Evolutionary conservation across 2,329 filamentous ascomycete genomes (phyloP).

Genomic region (Penicillium aurantiogriseum): DNA sequence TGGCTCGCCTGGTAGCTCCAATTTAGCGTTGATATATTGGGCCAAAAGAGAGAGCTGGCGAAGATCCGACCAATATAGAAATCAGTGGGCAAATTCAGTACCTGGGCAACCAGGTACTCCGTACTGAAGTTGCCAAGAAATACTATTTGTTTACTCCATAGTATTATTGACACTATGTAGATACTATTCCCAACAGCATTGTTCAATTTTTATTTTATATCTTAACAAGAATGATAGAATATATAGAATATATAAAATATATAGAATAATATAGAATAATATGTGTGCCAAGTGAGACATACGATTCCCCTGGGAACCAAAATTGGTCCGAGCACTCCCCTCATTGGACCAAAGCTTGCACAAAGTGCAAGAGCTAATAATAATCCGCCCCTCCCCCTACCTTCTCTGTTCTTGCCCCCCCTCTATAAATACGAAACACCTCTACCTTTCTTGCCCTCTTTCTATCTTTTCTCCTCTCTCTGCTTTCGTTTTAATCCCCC

Average conservation of each 20-base stretch:
- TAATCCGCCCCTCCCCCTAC: slow-evolving; percentile 19
- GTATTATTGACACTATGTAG: not conserved
- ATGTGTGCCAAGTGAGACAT: slow-evolving; percentile 17
- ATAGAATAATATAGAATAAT: not conserved
- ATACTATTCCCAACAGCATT: not conserved
- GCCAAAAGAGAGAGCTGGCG: not conserved
- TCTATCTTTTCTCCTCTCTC: not conserved
- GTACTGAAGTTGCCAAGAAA: not conserved
- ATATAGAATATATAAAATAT: not conserved
- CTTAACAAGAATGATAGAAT: not conserved
- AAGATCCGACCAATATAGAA: not conserved
- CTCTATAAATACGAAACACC: slow-evolving; percentile 26
- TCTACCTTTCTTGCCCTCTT: slow-evolving; percentile 1
- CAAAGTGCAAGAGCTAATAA: slow-evolving; percentile 18
- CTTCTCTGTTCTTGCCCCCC: slow-evolving; percentile 7
- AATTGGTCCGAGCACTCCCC: slow-evolving; percentile 4
- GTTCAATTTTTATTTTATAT: not conserved
- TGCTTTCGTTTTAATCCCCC: not conserved
- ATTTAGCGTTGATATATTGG: not conserved
- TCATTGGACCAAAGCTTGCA: slow-evolving; percentile 9
- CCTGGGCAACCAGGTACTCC: not conserved
- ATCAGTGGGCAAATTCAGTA: not conserved
- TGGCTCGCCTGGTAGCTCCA: not conserved
- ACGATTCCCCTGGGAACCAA: slow-evolving; percentile 11
- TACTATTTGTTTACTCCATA: not conserved